Conservation (phyloP, 257 asterid species). For the Solanum raphanifolium region DNA sequence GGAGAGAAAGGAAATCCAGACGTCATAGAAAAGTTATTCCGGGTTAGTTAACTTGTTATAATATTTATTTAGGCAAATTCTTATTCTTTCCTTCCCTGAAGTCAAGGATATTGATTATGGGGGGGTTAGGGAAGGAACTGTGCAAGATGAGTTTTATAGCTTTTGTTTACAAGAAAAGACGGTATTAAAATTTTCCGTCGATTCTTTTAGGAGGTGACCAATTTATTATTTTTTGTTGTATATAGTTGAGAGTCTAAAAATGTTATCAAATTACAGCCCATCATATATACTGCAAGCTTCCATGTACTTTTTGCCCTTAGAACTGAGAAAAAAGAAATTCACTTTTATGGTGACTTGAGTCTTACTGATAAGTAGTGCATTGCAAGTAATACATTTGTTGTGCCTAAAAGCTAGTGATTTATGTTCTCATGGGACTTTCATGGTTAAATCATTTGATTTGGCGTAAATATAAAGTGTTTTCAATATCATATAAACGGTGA, state of each 20-base stretch:
- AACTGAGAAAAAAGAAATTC: background rate
- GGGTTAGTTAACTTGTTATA: slow-evolving; percentile 22
- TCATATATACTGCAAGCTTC: background rate
- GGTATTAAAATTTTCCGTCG: background rate
- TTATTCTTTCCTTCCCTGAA: slow-evolving; percentile 23
- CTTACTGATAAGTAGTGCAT: background rate
- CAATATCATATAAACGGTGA: background rate
- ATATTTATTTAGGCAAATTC: slow-evolving; percentile 21
- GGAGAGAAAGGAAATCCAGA: slow-evolving; percentile 42
- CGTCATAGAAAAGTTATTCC: slow-evolving; percentile 51
- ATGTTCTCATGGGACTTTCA: background rate
- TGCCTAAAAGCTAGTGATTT: background rate
- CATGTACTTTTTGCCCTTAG: background rate
- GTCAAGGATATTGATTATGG: slow-evolving; percentile 4
- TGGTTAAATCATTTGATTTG: background rate
- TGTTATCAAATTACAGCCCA: background rate
- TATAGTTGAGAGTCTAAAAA: background rate
- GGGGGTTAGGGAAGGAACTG: slow-evolving; percentile 18
- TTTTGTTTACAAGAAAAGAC: background rate
- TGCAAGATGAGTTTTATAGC: slow-evolving; percentile 25
- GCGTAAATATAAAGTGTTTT: background rate
- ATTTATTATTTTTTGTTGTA: slow-evolving; percentile 29
- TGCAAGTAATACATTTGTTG: background rate
- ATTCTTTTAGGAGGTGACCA: background rate
- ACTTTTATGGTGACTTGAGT: background rate